phyloP scores from a whole-genome alignment of 2,329 filamentous ascomycete species.

The Ophiostoma piceae region DNA sequence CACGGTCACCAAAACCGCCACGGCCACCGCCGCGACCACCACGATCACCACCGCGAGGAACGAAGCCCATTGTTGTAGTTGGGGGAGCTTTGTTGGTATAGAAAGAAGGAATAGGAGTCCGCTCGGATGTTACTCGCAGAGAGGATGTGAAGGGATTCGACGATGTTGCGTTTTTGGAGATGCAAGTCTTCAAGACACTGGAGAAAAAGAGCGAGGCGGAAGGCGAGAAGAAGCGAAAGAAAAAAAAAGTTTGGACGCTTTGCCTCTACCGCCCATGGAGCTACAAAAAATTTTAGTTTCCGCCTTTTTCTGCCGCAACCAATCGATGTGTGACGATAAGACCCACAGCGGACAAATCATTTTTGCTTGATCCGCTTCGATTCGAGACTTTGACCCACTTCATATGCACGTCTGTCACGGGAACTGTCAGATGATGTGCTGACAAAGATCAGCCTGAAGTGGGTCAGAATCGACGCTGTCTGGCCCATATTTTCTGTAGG shows the following conservation, averaged over 20 bases:
- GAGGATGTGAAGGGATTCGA: conserved; percentile 11
- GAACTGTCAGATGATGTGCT: background rate
- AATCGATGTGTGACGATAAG: conserved; percentile 14
- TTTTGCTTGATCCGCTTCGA: conserved; percentile 18
- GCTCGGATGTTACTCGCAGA: conserved; percentile 15
- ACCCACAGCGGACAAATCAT: conserved; percentile 23
- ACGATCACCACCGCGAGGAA: conserved; percentile 37
- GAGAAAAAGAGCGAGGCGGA: conserved; percentile 20
- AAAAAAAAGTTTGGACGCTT: conserved; percentile 23
- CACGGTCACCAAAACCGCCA: conserved; percentile 34
- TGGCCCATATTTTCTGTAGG: conserved; percentile 19
- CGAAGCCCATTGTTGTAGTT: conserved; percentile 40
- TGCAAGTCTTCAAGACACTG: conserved; percentile 16
- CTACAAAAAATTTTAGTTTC: conserved; percentile 25
- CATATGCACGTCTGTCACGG: conserved; percentile 16
- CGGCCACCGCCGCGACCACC: conserved; percentile 31
- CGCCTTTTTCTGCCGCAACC: conserved; percentile 24
- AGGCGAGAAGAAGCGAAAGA: conserved; percentile 18
- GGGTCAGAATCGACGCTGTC: background rate
- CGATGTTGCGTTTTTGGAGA: conserved; percentile 12
- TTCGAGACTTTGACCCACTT: conserved; percentile 1
- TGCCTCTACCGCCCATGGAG: conserved; percentile 17
- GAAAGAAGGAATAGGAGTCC: conserved; percentile 2
- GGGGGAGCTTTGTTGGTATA: conserved; percentile 8
- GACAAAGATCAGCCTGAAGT: background rate